Evolutionary conservation across 1,284 basidiomycete species (phyloP).

Genomic region (Gymnopus androsaceus): DNA sequence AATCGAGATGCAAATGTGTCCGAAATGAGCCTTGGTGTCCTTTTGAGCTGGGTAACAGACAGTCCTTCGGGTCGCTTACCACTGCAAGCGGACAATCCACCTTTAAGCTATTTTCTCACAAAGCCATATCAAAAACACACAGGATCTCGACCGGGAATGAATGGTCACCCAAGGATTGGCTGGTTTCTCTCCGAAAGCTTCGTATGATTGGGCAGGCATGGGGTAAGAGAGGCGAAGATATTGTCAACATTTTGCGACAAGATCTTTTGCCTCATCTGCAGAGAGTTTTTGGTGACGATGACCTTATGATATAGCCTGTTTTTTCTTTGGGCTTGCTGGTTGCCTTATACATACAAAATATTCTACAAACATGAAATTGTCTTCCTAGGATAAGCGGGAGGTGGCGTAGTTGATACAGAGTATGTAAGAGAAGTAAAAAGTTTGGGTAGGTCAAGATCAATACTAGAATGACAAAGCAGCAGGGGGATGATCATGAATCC

Average conservation of each 20-base stretch:
- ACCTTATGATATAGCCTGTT: conserved; percentile 19
- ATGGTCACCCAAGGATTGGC: conserved; percentile 70
- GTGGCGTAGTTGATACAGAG: no score
- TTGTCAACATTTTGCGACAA: conserved; percentile 47
- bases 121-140: conserved; percentile 40
- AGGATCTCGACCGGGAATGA: conserved; percentile 66
- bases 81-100: conserved; percentile 32
- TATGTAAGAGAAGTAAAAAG: no score
- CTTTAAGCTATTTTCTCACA: conserved; percentile 52
- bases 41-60: conserved; percentile 55
- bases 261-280: conserved; percentile 50
- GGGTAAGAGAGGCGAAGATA: conserved; percentile 42
- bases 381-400: no score
- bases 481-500: no score
- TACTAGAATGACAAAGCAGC: no score
- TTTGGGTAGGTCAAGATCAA: no score
- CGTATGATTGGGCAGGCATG: conserved; percentile 50
- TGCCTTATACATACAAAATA: no score
- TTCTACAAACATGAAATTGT: no score
- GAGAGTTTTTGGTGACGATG: conserved; percentile 51
- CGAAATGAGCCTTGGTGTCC: conserved; percentile 56
- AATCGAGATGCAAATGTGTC: conserved; percentile 39
- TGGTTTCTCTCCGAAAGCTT: conserved; percentile 49
- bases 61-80: conserved; percentile 26
- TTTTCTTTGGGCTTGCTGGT: background rate